Conservation (phyloP, 2,329 filamentous ascomycete genomes). For the Tolypocladium tropicale region DNA sequence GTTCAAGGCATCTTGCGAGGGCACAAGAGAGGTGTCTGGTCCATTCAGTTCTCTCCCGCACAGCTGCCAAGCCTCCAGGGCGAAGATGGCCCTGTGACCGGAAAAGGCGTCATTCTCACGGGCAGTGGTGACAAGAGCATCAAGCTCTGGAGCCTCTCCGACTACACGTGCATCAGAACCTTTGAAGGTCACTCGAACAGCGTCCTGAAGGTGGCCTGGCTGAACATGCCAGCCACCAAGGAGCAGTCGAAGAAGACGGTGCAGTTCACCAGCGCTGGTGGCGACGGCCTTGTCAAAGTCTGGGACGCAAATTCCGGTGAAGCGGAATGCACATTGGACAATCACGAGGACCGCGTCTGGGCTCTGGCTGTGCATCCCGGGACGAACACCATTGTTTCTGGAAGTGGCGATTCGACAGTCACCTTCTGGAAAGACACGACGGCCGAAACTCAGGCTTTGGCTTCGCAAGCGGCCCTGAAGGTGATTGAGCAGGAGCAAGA, state of each 20-base stretch:
- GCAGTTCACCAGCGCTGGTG: conserved; percentile 76
- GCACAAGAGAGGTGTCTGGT: conserved; percentile 93
- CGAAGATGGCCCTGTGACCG: conserved; percentile 61
- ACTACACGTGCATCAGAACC: conserved; percentile 86
- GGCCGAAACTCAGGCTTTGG: conserved; percentile 62
- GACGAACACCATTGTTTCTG: conserved; percentile 71
- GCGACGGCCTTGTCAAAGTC: conserved; percentile 91
- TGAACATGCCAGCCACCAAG: conserved; percentile 43
- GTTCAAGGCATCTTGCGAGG: conserved; percentile 84
- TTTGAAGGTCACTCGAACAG: conserved; percentile 96
- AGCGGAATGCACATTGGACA: conserved; percentile 81
- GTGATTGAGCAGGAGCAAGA: conserved; percentile 91
- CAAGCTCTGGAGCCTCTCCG: conserved; percentile 85
- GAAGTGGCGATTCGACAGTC: conserved; percentile 83
- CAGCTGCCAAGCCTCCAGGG: conserved; percentile 64
- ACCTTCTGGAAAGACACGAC: conserved; percentile 96
- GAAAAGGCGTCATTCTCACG: conserved; percentile 75
- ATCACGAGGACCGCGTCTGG: conserved; percentile 95
- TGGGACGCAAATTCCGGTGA: conserved; percentile 88
- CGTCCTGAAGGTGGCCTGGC: conserved; percentile 87
- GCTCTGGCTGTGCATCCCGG: conserved; percentile 64
- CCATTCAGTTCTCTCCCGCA: conserved; percentile 77
- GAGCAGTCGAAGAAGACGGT: conserved; percentile 49
- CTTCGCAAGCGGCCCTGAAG: conserved; percentile 62
- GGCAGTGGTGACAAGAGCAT: conserved; percentile 94